These are phyloP conservation scores for Incumbomyces lentus DNA, from an alignment of 2,329 filamentous ascomycete species.

Conservation along the genomic window DNA sequence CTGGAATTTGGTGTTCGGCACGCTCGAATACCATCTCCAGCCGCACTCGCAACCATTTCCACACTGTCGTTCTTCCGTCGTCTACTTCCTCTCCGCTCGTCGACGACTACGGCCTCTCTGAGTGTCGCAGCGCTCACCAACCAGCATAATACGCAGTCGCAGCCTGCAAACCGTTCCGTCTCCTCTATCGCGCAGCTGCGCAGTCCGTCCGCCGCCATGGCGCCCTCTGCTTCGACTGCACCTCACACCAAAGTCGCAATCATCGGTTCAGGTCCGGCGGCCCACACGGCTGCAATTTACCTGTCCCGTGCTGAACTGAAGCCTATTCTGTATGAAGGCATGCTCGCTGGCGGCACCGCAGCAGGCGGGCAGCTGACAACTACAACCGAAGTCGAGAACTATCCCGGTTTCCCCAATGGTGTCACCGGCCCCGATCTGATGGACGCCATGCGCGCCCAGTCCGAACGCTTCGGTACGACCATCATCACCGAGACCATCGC, in stretches of 20 bases:
- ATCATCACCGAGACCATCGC: conserved; percentile 89
- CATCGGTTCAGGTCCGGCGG: conserved; percentile 90
- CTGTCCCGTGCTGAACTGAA: conserved; percentile 88
- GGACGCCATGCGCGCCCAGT: conserved; percentile 91
- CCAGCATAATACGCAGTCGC: conserved; percentile 45
- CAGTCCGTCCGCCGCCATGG: conserved; percentile 43
- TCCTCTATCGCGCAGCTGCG: conserved; percentile 27
- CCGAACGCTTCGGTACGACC: conserved; percentile 79
- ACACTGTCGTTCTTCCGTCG: conserved; percentile 50
- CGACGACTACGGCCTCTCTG: conserved; percentile 61
- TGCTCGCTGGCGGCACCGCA: conserved; percentile 93
- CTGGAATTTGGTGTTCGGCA: neutral
- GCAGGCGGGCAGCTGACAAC: conserved; percentile 95
- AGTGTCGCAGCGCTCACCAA: conserved; percentile 54
- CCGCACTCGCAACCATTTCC: neutral
- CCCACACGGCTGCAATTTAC: conserved; percentile 95
- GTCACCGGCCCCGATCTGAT: conserved; percentile 84
- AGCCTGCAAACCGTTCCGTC: neutral
- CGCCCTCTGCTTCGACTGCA: conserved; percentile 67
- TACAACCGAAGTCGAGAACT: conserved; percentile 98
- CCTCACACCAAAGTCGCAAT: conserved; percentile 29
- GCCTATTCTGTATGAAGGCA: conserved; percentile 93
- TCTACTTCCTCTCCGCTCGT: conserved; percentile 57
- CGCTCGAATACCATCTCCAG: neutral
- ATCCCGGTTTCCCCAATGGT: conserved; percentile 81